Percentiles rank a stretch among this genome's conserved stretches.
These are phyloP conservation scores for Colletotrichum agaves DNA, from an alignment of 2,329 filamentous ascomycete species.

Conservation along the genomic window DNA sequence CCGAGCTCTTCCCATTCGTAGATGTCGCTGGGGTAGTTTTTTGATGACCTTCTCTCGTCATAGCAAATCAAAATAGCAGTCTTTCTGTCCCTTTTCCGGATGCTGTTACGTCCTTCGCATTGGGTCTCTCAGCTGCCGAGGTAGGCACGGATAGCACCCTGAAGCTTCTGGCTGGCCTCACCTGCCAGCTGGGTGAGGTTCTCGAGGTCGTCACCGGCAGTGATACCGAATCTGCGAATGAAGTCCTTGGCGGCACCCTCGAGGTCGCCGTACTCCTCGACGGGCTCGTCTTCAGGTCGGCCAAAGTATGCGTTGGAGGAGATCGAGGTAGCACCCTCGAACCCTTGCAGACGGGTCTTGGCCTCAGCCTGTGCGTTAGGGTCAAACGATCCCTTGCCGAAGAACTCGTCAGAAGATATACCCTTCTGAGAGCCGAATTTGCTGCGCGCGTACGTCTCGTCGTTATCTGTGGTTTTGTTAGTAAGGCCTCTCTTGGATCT, in stretches of 20 bases:
- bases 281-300: constrained; percentile 82
- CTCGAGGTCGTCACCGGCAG: constrained; percentile 94
- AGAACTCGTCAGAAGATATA: constrained; percentile 98
- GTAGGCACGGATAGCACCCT: constrained; percentile 77
- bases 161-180: constrained; percentile 85
- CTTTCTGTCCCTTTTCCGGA: constrained; percentile 1
- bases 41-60: constrained; percentile 6
- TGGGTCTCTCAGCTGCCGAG: constrained; percentile 62
- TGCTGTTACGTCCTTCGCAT: constrained; percentile 5
- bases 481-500: neutral
- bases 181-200: constrained; percentile 86
- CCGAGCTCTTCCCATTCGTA: neutral
- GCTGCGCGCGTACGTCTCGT: constrained; percentile 82
- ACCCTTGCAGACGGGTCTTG: constrained; percentile 86
- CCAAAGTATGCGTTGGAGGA: constrained; percentile 99
- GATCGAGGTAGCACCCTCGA: constrained; percentile 91
- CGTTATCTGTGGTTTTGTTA: constrained; percentile 65
- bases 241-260: constrained; percentile 97
- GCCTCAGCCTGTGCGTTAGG: constrained; percentile 84
- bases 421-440: constrained; percentile 95
- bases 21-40: neutral
- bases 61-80: constrained; percentile 13
- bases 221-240: constrained; percentile 93
- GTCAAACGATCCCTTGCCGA: constrained; percentile 89
- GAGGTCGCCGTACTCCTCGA: constrained; percentile 87